Evolutionary conservation across 2,329 filamentous ascomycete species (phyloP), one percentile per base, ranked within the genome.

Genomic region (Ophiostoma populinum): DNA sequence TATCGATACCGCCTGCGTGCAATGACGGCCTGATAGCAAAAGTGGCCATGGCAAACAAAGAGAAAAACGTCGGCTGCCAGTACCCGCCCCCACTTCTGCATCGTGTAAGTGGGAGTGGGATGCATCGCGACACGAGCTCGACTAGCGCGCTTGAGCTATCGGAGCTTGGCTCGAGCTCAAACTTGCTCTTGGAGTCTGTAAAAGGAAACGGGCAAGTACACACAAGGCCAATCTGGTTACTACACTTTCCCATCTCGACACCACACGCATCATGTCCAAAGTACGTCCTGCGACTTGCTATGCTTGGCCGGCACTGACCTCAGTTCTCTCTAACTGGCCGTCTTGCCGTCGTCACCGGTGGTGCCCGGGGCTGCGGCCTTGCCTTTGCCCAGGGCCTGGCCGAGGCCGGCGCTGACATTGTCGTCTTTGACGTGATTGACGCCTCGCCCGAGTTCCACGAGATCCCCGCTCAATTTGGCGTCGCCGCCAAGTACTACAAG

Each of bases 361-460:
- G 69, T 36, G 79, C 70, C 3, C 65, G 73, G 40, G 80, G 80
- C 0, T 62, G 86, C 8, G 80, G 80, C n/a, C 55, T 87, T 15
- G 70, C 75, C 6, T 69, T 85, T 46, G 70, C 77, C 1, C 78
- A 86, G 47, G 78, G 74, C 1, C 56, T 86, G 11, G 59, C 81
- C 10, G 78, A 86, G 53, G 79, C 79, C 17, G 80, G 80, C 15
- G 80, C 42, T 12, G 39, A 43, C 28, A 32, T 44, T 7, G 41
- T 35, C 24, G 26, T 43, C 2, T 43, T 41, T 20, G 39, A 44
- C 30, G 38, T 40, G 7, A 40, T 41, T 11, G 37, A 35, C 7
- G 32, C 34, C 3, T 24, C 18, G 3, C n/a, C 24, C 1, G 39
- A 8, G 7, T 41, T 41, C 6, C 15, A 22, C 29, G 17, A 26